Base-by-base conservation (phyloP, 768 basidiomycete genomes). In the Epithele typhae region DNA sequence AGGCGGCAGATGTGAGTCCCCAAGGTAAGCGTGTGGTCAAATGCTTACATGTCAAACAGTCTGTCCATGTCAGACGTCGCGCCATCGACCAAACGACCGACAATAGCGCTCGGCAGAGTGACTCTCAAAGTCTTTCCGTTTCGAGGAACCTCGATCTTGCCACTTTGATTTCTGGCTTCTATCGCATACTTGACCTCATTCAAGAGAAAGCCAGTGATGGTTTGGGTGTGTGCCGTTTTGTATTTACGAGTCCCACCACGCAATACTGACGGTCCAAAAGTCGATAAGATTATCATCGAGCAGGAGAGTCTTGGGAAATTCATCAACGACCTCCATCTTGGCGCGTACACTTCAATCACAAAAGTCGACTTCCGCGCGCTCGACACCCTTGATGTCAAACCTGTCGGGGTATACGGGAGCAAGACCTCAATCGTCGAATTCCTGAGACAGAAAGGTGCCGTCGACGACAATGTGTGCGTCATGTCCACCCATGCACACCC, bases 241-340 rank as follows among this genome's bases (percentile, higher is more conserved):
- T n/a, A n/a, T n/a, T n/a, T n/a, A n/a, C n/a, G n/a, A n/a, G n/a
- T n/a, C n/a, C n/a, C n/a, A n/a, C n/a, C n/a, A n/a, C n/a, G n/a
- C n/a, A n/a, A n/a, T n/a, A n/a, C n/a, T n/a, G n/a, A n/a, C n/a
- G 23, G 37, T 34, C 2, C 3, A 38, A 15, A 48, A 80, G 81
- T 81, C 32, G 79, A 81, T 53, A 83, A 84, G 56, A 72, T 83
- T 24, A 75, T 83, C 59, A 83, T 84, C 23, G 66, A 68, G 2
- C 77, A 80, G 57, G 63, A 70, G 2, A 73, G 76, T 3, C 62
- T 83, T 11, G 62, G 65, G 48, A 50, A 63, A 2, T 72, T 82
- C 41, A 70, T 78, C 54, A 76, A 81, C 41, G 57, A 56, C n/a
- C 38, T 81, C 8, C 67, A 55, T 34, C 77, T 79, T 0, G 73